phyloP scores from a whole-genome alignment of 352 stramenopile species.

The Blastocystis hominis region DNA sequence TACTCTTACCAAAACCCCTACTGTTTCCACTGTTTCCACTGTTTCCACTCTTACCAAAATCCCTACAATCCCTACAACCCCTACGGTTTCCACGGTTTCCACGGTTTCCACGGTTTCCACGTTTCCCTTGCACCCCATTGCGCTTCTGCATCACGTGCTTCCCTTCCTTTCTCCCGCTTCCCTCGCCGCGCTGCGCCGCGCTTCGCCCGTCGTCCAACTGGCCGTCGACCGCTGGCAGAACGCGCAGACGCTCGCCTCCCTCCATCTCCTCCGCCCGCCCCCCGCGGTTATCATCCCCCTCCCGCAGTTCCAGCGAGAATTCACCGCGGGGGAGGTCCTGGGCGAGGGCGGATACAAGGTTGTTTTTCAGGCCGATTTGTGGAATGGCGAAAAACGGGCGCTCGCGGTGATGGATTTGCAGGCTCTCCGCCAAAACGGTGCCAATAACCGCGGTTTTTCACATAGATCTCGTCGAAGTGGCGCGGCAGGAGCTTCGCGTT shows the following conservation, averaged over 20 bases:
- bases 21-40: not conserved
- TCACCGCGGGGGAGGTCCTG: not conserved
- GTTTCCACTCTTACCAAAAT: not conserved
- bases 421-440: not conserved
- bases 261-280: not conserved
- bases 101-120: no score
- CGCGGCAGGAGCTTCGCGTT: not conserved
- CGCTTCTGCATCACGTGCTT: not conserved
- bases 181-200: not conserved
- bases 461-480: not conserved
- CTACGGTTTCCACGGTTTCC: not conserved
- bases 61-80: not conserved
- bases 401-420: not conserved
- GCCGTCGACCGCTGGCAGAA: not conserved
- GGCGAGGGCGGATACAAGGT: slow-evolving; percentile 28
- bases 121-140: not conserved
- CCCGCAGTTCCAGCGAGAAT: not conserved
- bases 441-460: not conserved
- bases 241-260: not conserved
- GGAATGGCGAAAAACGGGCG: not conserved
- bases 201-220: not conserved
- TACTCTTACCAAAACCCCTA: not conserved
- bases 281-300: not conserved
- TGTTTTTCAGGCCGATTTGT: not conserved
- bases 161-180: not conserved